These are phyloP conservation scores for Adansonia grandidieri DNA, from an alignment of 441 rosid genomes.

Conservation along the genomic window DNA sequence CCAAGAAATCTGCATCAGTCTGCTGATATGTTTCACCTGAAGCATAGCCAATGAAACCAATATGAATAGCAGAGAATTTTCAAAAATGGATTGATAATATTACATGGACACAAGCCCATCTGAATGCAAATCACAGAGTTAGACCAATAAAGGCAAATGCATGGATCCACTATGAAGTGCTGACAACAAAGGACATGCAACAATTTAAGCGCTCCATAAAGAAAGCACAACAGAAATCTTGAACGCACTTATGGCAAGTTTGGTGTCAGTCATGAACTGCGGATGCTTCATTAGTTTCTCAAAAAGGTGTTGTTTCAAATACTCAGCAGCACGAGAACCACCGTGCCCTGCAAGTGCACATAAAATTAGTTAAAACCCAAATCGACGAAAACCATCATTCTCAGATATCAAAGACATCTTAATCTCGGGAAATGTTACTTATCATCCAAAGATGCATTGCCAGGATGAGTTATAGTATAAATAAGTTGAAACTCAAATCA, in stretches of 20 bases:
- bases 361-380: background rate
- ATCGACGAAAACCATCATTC: background rate
- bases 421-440: background rate
- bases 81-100: conserved; percentile 9
- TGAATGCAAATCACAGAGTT: conserved; percentile 20
- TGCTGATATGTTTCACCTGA: conserved; percentile 89
- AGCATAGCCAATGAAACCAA: conserved; percentile 29
- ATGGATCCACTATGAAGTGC: conserved; percentile 25
- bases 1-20: conserved; percentile 83
- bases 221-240: conserved; percentile 23
- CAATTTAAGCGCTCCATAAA: conserved; percentile 14
- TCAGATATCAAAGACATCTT: background rate
- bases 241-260: conserved; percentile 75
- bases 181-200: conserved; percentile 11
- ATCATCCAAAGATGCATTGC: background rate
- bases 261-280: conserved; percentile 73
- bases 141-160: conserved; percentile 7
- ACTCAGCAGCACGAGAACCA: conserved; percentile 97
- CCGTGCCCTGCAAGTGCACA: conserved; percentile 77
- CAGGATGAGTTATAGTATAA: background rate
- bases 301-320: conserved; percentile 90
- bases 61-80: conserved; percentile 20
- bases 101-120: conserved; percentile 5
- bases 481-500: background rate
- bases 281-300: conserved; percentile 91